A percentile compares a stretch with the other conserved stretches of the same genome.
Conservation (phyloP, 306 rosid species). For the Ormosia semicastrata region DNA sequence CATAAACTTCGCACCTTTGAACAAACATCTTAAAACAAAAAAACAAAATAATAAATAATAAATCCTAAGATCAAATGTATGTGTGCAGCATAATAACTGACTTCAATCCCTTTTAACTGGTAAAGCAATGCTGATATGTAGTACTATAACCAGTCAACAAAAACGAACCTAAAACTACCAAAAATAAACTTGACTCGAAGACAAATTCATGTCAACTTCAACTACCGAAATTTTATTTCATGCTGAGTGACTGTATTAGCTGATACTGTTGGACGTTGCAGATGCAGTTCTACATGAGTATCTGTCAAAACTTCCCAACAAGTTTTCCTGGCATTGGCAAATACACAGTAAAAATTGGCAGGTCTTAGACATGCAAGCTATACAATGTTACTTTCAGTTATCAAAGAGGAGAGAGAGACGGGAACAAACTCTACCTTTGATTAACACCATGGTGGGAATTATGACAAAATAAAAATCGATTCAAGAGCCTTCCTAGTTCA, state of each 20-base stretch:
- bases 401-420: background rate
- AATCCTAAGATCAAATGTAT: background rate
- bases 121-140: background rate
- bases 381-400: background rate
- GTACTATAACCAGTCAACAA: background rate
- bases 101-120: background rate
- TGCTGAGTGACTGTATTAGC: background rate
- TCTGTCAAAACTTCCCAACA: background rate
- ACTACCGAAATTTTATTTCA: background rate
- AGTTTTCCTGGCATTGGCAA: constrained; percentile 28
- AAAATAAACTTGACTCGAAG: background rate
- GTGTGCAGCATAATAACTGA: background rate
- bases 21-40: background rate
- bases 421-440: background rate
- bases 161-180: constrained; percentile 5
- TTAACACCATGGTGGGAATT: background rate
- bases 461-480: background rate
- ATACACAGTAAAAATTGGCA: constrained; percentile 17
- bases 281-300: background rate
- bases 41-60: background rate
- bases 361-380: background rate
- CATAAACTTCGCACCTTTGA: background rate
- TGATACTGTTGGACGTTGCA: background rate
- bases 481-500: background rate
- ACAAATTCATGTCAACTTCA: background rate